phyloP scores from a whole-genome alignment of 106 monocot genomes.

The Vanilla planifolia region DNA sequence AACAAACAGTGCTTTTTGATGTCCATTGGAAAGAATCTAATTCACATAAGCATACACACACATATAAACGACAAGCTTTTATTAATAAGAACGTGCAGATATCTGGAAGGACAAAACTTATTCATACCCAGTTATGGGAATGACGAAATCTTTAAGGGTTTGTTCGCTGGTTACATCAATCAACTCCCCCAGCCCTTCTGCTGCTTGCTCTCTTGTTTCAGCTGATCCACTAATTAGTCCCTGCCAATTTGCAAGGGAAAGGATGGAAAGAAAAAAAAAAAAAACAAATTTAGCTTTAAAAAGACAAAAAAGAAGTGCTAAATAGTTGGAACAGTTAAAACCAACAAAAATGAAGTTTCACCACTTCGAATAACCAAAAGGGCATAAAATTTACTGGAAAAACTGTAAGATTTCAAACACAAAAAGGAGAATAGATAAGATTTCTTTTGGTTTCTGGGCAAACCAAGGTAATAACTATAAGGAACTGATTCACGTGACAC shows the following conservation, averaged over 20 bases:
- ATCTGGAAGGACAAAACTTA: too few relatives aligned
- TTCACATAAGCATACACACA: too few relatives aligned
- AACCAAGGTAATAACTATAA: too few relatives aligned
- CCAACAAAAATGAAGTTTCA: background rate
- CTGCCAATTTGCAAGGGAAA: constrained; percentile 23
- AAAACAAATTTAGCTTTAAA: background rate
- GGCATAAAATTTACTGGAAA: background rate
- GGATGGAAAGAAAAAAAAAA: background rate
- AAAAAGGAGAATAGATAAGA: too few relatives aligned
- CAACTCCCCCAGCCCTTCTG: constrained; percentile 86
- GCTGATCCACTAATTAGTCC: constrained; percentile 94
- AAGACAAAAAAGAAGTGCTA: background rate
- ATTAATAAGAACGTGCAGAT: too few relatives aligned
- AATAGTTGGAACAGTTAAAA: background rate
- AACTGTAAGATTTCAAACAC: background rate
- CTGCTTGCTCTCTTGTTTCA: constrained; percentile 93
- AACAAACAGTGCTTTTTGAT: too few relatives aligned
- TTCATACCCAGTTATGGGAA: constrained; percentile 94
- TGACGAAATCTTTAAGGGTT: constrained; percentile 90
- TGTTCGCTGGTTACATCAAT: constrained; percentile 93
- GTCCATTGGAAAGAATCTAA: too few relatives aligned
- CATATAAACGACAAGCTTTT: too few relatives aligned
- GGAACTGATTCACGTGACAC: too few relatives aligned
- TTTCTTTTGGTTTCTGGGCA: too few relatives aligned
- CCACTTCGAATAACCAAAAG: background rate